Evolutionary conservation across 441 rosid species (phyloP), one percentile per base, ranked within the genome.

Genomic region (Populus hybrid): DNA sequence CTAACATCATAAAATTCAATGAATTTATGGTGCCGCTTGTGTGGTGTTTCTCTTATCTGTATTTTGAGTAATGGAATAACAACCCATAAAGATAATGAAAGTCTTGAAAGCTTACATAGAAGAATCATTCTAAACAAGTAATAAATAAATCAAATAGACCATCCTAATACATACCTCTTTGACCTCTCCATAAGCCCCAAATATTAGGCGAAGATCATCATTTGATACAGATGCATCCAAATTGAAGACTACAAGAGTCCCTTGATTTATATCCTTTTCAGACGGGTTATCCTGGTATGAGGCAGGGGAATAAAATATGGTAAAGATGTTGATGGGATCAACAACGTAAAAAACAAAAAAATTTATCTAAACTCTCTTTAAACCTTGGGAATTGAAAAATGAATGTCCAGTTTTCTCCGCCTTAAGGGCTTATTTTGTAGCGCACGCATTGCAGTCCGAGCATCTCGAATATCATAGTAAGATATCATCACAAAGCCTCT

Each of bases 401-500:
- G 99, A 81, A 97, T 97, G 84, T 97, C 99, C 75, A 97, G 91
- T 76, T 97, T 97, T 76, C 99, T 94, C 79, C 99, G 87, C 35
- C 98, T 81, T 34, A 97, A 84, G 2, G 98, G 98, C 88, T 93
- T 97, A 81, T 92, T 94, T 83, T 97, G 99, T 73, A 97, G 80
- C 18, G 91, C 86, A 79, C 99, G 92, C 98, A 97, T 93, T 71
- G 99, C 99, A 79, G 87, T 89, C 79, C 98, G 91, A 71, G 99
- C 98, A 84, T 96, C 83, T 79, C 99, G 98, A 64, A 97, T 97
- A 82, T 97, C 99, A 78, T 92, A 97, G 71, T 97, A 97, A 46
- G 98, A 97, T 84, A 97, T 97, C 99, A 97, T 97, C 77, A 97
- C 98, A 79, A 97, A 97, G 21, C 99, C 99, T 82, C 99, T 86